Conservation (phyloP, 2,329 filamentous ascomycete species). For the Diaporthe sp. region DNA sequence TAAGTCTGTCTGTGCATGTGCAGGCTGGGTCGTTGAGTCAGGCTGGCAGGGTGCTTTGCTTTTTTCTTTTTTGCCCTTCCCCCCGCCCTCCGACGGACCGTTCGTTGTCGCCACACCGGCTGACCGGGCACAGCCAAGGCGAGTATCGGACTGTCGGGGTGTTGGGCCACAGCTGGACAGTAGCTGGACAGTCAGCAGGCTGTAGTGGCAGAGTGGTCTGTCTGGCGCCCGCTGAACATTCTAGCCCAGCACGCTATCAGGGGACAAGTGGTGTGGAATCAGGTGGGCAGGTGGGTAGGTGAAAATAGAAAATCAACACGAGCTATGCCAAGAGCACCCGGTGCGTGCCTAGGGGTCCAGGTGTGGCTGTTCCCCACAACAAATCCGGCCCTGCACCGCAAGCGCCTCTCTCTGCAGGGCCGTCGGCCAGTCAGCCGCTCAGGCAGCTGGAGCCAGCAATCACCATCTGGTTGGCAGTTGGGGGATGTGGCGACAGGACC, state of each 20-base stretch:
- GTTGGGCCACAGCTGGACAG: not conserved
- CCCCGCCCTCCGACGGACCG: not conserved
- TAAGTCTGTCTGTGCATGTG: not conserved
- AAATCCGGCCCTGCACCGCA: not conserved
- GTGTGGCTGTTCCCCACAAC: constrained; percentile 28
- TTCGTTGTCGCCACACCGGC: not conserved
- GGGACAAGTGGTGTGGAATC: not conserved
- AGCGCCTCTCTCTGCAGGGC: not conserved
- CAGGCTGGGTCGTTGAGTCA: not conserved
- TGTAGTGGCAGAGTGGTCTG: not conserved
- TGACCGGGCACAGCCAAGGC: no score
- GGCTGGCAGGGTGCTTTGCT: no score
- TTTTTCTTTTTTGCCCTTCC: no score
- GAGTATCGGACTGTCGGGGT: no score
- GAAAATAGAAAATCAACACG: constrained; percentile 9
- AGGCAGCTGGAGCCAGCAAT: not conserved
- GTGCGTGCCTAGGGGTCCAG: constrained; percentile 12
- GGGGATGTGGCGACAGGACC: not conserved
- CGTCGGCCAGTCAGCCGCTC: not conserved
- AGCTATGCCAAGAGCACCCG: constrained; percentile 9
- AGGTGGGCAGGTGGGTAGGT: not conserved
- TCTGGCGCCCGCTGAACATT: not conserved
- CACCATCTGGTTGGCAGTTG: not conserved
- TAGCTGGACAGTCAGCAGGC: not conserved
- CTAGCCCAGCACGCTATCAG: not conserved